Conservation (phyloP, 2,329 filamentous ascomycete species). For the Coniochaeta hoffmannii region DNA sequence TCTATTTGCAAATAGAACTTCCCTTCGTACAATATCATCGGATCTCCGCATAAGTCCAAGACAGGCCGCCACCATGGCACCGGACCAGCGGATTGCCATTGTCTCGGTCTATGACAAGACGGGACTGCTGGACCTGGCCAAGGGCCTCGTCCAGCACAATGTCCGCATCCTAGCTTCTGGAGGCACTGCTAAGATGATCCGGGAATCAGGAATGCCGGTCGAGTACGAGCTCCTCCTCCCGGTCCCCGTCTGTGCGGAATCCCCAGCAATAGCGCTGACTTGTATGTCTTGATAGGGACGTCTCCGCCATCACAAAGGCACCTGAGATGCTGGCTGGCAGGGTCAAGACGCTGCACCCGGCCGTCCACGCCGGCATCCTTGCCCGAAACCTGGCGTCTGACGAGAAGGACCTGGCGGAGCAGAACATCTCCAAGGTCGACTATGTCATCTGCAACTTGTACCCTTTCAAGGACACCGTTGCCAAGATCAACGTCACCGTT, state of each 20-base stretch:
- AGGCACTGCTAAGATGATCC: slow-evolving; percentile 91
- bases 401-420: slow-evolving; percentile 91
- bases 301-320: slow-evolving; percentile 92
- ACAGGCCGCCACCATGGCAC: slow-evolving; percentile 22
- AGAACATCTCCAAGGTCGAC: slow-evolving; percentile 93
- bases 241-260: not conserved
- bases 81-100: slow-evolving; percentile 64
- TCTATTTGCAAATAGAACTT: not conserved
- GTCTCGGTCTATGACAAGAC: slow-evolving; percentile 99
- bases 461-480: slow-evolving; percentile 97
- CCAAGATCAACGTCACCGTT: slow-evolving; percentile 94
- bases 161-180: slow-evolving; percentile 91
- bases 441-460: slow-evolving; percentile 98
- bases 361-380: slow-evolving; percentile 84
- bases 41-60: not conserved
- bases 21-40: not conserved
- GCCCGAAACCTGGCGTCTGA: slow-evolving; percentile 91
- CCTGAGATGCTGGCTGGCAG: slow-evolving; percentile 90
- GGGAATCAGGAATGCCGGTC: slow-evolving; percentile 90
- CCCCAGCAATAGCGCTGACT: slow-evolving; percentile 3
- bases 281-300: slow-evolving; percentile 55
- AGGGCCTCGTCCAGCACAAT: slow-evolving; percentile 82
- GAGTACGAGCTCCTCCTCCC: slow-evolving; percentile 52
- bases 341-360: slow-evolving; percentile 90
- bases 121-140: slow-evolving; percentile 83